These are phyloP conservation scores for Laguncularia racemosa DNA, from an alignment of 345 rosid genomes.

Conservation along the genomic window DNA sequence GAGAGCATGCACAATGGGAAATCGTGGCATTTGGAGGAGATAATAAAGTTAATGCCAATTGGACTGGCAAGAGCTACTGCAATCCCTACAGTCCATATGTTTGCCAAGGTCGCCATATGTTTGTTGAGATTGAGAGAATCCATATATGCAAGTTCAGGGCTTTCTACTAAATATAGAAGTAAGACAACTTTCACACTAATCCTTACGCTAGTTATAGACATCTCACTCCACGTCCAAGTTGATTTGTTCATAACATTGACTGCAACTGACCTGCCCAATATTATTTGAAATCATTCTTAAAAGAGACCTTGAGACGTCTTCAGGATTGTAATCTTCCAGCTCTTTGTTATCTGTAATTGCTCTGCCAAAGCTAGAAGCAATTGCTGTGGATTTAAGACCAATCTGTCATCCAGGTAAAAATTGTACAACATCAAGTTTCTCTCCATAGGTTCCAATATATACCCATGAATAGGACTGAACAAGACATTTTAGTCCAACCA, in stretches of 20 bases:
- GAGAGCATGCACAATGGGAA: too few relatives aligned
- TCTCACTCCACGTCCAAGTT: background rate
- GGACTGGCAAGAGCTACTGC: background rate
- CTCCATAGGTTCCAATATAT: too few relatives aligned
- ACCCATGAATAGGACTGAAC: too few relatives aligned
- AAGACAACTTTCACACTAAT: background rate
- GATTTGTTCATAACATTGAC: background rate
- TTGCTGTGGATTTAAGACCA: slow-evolving; percentile 66
- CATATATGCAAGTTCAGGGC: background rate
- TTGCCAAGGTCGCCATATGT: background rate
- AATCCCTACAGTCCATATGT: background rate
- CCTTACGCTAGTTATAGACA: background rate
- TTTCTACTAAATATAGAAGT: slow-evolving; percentile 2
- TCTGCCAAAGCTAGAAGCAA: slow-evolving; percentile 89
- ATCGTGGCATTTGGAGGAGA: background rate
- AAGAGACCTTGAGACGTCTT: slow-evolving; percentile 71
- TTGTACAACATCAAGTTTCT: too few relatives aligned
- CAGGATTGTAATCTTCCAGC: slow-evolving; percentile 64
- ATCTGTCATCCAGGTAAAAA: slow-evolving; percentile 29
- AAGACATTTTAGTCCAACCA: too few relatives aligned
- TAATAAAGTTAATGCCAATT: background rate
- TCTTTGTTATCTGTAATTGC: slow-evolving; percentile 62
- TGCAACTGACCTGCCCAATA: slow-evolving; percentile 60
- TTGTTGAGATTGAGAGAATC: background rate
- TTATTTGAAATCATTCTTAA: slow-evolving; percentile 83